Conservation (phyloP, 257 asterid species). For the Paulownia fortunei region DNA sequence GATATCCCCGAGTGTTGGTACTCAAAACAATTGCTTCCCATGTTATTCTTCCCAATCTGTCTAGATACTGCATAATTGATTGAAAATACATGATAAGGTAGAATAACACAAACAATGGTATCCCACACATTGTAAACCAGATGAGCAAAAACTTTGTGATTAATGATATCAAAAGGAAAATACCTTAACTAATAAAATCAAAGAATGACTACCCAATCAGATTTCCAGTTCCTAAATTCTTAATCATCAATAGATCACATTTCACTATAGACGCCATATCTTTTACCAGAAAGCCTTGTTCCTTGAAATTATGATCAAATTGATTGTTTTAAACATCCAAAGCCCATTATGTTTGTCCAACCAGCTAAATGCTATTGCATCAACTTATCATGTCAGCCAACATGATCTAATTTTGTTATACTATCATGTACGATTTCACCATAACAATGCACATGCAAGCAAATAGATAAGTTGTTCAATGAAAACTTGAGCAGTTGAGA, state of each 20-base stretch:
- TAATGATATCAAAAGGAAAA: neutral
- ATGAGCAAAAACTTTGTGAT: neutral
- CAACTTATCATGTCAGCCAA: constrained; percentile 11
- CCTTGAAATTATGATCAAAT: neutral
- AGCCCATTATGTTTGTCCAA: neutral
- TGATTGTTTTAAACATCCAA: neutral
- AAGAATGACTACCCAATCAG: neutral
- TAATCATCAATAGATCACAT: neutral
- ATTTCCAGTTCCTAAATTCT: neutral
- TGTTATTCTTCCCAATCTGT: constrained; percentile 44
- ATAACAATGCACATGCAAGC: constrained; percentile 11
- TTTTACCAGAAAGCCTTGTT: neutral
- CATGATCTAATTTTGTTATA: neutral
- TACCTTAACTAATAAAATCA: neutral
- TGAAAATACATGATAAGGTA: constrained; percentile 17
- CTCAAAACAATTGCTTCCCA: constrained; percentile 70
- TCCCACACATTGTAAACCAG: constrained; percentile 4
- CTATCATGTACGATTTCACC: constrained; percentile 8
- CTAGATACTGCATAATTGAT: constrained; percentile 58
- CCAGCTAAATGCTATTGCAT: constrained; percentile 4
- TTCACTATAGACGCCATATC: neutral
- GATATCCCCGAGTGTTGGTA: constrained; percentile 44
- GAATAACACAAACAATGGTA: constrained; percentile 1
- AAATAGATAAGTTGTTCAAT: neutral
- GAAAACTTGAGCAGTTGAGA: neutral